Evolutionary conservation across 305 asterid species (phyloP), one percentile per base, ranked within the genome.

Genomic region (Andrographis paniculata): DNA sequence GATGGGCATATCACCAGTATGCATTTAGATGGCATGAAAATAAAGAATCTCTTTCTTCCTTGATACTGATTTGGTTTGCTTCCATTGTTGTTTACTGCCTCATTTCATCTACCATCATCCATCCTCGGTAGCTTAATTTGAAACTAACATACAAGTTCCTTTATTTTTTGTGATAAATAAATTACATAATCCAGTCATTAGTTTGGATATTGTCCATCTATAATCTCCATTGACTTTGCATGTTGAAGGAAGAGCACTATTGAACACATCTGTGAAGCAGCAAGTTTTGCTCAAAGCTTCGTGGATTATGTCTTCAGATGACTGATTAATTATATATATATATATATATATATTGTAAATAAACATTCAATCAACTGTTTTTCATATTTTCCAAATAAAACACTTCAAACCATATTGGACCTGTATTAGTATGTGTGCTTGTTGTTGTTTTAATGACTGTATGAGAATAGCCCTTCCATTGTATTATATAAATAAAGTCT

Each of bases 1-100:
- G 60, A 91, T 91, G 98, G 95, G 96, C 67, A 74, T 83, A 76
- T 60, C 95, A 64, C 58, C 65, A 28, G 98, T 91, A 76, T 43
- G 81, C 17, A 61, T 54, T 42, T 53, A 64, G 54, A 38, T 54
- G 35, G 28, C 47, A 38, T 31, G 52, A 39, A 14, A 6, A 11
- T 5, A 22, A 45, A 51, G 13, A 46, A 46, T 19, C 22, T 2
- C 42, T 53, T 11, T 43, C 36, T 47, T 40, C 18, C 17, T 42
- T 24, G 16, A 22, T 17, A 30, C 22, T 50, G 41, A 39, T 46
- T 45, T 22, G 39, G 19, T 48, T 43, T 50, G 48, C 52, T 41
- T 60, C 2, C 35, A 22, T 27, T 53, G 37, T 42, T 46, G 17
- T 51, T 46, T 39, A 30, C 45, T 39, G 19, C 1, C 16, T 24